Percentiles rank a stretch among this genome's conserved stretches.
Conservation (phyloP, 2,329 filamentous ascomycete species). For the Fusarium sterilihyphosum region DNA sequence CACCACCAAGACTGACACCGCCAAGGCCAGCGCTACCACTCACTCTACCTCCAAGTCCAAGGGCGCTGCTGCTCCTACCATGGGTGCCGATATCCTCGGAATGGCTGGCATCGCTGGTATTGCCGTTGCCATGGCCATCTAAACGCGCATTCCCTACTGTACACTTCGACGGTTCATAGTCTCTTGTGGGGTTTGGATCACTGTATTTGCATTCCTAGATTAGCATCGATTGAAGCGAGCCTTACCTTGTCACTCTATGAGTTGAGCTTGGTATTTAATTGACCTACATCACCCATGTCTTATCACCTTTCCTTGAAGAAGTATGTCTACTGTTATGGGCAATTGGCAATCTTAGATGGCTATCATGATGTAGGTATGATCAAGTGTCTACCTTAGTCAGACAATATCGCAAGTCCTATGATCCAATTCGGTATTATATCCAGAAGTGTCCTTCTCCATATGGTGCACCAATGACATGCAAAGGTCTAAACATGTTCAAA, state of each 20-base stretch:
- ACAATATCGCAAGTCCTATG: fast-evolving
- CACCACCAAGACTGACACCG: not conserved
- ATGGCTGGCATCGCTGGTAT: constrained; percentile 14
- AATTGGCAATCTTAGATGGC: fast-evolving
- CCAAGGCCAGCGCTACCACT: not conserved
- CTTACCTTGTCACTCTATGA: constrained; percentile 2
- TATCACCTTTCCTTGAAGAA: not conserved
- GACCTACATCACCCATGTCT: not conserved
- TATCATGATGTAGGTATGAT: fast-evolving
- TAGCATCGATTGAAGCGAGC: not conserved
- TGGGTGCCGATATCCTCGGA: constrained; percentile 10
- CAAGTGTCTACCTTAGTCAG: not conserved
- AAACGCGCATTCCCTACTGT: not conserved
- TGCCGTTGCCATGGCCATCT: constrained; percentile 18
- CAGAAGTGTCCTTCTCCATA: too few species aligned
- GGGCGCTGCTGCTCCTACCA: constrained; percentile 9
- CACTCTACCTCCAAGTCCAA: not conserved
- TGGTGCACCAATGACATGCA: fast-evolving
- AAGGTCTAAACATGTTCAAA: fast-evolving
- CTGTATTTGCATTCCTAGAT: not conserved
- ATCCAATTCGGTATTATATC: fast-evolving
- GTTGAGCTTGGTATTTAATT: not conserved
- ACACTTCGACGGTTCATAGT: constrained; percentile 2
- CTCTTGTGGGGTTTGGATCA: not conserved
- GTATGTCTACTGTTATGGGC: too few species aligned